phyloP scores from a whole-genome alignment of 148 eudicot species.

The Silene conica region DNA sequence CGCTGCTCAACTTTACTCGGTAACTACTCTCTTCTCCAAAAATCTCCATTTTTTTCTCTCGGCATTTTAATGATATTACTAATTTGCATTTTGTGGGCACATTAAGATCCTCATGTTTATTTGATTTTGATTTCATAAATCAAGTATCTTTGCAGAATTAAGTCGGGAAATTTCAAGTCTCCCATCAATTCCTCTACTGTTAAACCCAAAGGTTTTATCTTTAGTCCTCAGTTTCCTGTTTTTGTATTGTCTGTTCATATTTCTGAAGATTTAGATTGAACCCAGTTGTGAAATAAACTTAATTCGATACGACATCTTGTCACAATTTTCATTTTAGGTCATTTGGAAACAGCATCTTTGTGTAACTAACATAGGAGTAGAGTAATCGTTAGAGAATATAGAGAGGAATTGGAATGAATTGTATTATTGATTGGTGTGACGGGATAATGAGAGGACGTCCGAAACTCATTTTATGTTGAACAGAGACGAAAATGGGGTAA shows the following conservation, averaged over 20 bases:
- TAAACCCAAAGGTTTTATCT: constrained; percentile 40
- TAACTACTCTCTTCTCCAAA: constrained; percentile 10
- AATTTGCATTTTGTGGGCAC: constrained; percentile 1
- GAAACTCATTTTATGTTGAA: too few species aligned
- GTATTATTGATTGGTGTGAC: too few species aligned
- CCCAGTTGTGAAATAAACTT: not conserved
- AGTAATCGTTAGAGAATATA: too few species aligned
- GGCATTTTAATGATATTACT: not conserved
- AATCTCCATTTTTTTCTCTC: not conserved
- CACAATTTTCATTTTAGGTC: too few species aligned
- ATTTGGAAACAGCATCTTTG: too few species aligned
- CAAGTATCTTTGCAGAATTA: constrained; percentile 60
- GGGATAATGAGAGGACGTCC: too few species aligned
- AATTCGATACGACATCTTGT: too few species aligned
- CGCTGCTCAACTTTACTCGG: constrained; percentile 29
- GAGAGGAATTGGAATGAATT: too few species aligned
- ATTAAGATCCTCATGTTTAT: not conserved
- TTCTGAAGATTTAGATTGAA: not conserved
- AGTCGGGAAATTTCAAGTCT: constrained; percentile 34
- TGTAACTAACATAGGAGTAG: too few species aligned
- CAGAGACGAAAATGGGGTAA: too few species aligned
- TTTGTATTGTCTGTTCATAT: not conserved
- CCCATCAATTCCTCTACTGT: constrained; percentile 40
- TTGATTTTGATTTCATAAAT: not conserved
- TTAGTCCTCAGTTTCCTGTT: not conserved